Base-by-base conservation (phyloP, 1,139 yeast species). In the Debaryomyces robertsiae region DNA sequence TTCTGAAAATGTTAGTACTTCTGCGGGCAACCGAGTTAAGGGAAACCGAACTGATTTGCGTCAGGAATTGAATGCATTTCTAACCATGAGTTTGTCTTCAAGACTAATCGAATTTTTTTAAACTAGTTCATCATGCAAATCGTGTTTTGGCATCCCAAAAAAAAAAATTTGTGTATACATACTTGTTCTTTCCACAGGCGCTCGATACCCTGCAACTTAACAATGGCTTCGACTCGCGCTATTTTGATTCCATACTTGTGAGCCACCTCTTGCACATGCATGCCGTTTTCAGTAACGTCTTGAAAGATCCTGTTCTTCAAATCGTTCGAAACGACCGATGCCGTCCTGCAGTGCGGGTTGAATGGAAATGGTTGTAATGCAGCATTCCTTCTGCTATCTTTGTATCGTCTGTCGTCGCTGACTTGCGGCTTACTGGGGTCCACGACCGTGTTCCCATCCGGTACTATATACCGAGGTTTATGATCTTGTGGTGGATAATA, bases 141-240 rank as follows among this genome's bases (percentile, higher is more conserved):
- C 9, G 9, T 14, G n/a, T 23, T 15, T 27, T 27, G 28, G 16
- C 11, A 9, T 18, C 27, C 18, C 11, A 35, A 25, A n/a, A 19
- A 32, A 16, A 18, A 24, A 28, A n/a, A n/a, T n/a, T n/a, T n/a
- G n/a, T n/a, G n/a, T 35, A 55, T 58, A 81, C 89, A 69, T 77
- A 83, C 94, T 53, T 77, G 63, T 56, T 74, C 63, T 45, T 65
- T 69, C 81, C 84, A 79, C 39, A 73, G 65, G 48, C 75, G 65
- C 64, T 90, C 95, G 43, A 90, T 75, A 31, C 69, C 70, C 46
- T 77, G 71, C 50, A 93, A 75, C 59, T 79, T 81, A 22, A 87
- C 69, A 46, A 91, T 74, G 13, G 97, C 98, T 57, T 90, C 96
- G 24, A 93, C 75, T 60, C 98, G 78, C 41, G 90, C 87, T 48